phyloP scores from a whole-genome alignment of 2,329 filamentous ascomycete species.

The Stagonosporopsis tanaceti region DNA sequence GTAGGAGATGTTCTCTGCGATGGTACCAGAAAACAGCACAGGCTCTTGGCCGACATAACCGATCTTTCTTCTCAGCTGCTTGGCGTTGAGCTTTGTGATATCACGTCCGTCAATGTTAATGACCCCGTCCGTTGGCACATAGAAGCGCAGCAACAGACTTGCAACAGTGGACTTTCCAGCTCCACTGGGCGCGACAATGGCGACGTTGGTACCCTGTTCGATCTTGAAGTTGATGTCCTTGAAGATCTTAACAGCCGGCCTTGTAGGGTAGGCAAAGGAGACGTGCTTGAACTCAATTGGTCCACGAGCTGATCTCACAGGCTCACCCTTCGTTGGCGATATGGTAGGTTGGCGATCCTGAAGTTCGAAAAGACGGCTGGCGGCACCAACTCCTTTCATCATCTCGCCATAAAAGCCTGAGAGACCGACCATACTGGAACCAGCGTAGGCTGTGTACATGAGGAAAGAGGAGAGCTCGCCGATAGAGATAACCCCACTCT shows the following conservation, averaged over 20 bases:
- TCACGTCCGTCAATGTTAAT: slow-evolving; percentile 88
- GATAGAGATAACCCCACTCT: slow-evolving; percentile 83
- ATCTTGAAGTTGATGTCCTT: slow-evolving; percentile 89
- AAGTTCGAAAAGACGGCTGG: slow-evolving; percentile 93
- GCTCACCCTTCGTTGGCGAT: slow-evolving; percentile 81
- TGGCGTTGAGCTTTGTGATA: slow-evolving; percentile 86
- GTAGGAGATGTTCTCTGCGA: slow-evolving; percentile 91
- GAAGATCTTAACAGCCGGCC: slow-evolving; percentile 92
- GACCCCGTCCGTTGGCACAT: slow-evolving; percentile 77
- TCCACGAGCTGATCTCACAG: slow-evolving; percentile 84
- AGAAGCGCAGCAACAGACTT: slow-evolving; percentile 90
- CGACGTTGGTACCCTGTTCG: slow-evolving; percentile 90
- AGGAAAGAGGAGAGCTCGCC: slow-evolving; percentile 95
- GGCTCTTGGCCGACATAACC: slow-evolving; percentile 96
- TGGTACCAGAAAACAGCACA: slow-evolving; percentile 85
- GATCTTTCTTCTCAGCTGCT: slow-evolving; percentile 89
- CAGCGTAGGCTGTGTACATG: slow-evolving; percentile 93
- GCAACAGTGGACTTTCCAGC: slow-evolving; percentile 97
- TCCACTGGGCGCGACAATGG: slow-evolving; percentile 93
- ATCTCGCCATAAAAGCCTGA: slow-evolving; percentile 97
- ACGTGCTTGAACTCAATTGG: slow-evolving; percentile 88
- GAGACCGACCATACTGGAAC: slow-evolving; percentile 88
- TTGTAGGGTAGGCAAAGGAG: slow-evolving; percentile 89
- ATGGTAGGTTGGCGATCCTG: slow-evolving; percentile 90
- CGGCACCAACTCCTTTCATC: slow-evolving; percentile 98